Evolutionary conservation across 1,139 yeast species (phyloP), one percentile per base, ranked within the genome.

Genomic region (Geotrichum restrictum): DNA sequence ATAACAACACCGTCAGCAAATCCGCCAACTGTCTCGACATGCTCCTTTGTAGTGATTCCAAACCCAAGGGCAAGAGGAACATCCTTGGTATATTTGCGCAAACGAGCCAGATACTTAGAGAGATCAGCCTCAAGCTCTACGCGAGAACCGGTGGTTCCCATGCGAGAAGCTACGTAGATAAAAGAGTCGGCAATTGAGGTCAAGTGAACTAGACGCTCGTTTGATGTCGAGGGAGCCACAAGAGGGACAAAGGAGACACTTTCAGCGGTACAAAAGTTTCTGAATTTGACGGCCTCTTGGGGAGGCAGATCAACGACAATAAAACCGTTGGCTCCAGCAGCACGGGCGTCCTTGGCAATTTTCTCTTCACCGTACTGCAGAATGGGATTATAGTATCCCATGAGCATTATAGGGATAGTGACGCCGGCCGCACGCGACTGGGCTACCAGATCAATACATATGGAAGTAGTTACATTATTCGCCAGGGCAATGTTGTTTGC

Each of bases 341-440:
- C 77, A 48, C 83, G 82, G 11, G 95, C 80, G 60, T 86, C 96
- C 59, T 77, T 73, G 58, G 89, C 81, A 73, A 93, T 77, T 68
- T 81, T 77, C 64, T 84, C 83, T 72, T 93, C 98, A 50, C 98
- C 98, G 67, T 85, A 93, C 62, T 80, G 85, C 70, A 88, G 69
- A 58, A 93, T 82, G 18, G 99, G 99, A 71, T 93, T 93, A 74
- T 89, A 93, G 77, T 93, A 93, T 53, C 99, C 99, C 99, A 93
- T 93, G 55, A 93, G 78, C 50, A 93, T 76, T 54, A 93, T 78
- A 29, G 99, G 99, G 16, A 89, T 81, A 39, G 88, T 82, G 52
- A 94, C 87, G 53, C 98, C 98, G 44, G 76, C 78, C 5, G 71
- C 72, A 72, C 99, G 81, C 27, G 98, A 98, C 60, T 79, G 68